Evolutionary conservation across 2,329 filamentous ascomycete genomes (phyloP), one percentile per base, ranked within the genome.

Genomic region (Thelonectria blattea): DNA sequence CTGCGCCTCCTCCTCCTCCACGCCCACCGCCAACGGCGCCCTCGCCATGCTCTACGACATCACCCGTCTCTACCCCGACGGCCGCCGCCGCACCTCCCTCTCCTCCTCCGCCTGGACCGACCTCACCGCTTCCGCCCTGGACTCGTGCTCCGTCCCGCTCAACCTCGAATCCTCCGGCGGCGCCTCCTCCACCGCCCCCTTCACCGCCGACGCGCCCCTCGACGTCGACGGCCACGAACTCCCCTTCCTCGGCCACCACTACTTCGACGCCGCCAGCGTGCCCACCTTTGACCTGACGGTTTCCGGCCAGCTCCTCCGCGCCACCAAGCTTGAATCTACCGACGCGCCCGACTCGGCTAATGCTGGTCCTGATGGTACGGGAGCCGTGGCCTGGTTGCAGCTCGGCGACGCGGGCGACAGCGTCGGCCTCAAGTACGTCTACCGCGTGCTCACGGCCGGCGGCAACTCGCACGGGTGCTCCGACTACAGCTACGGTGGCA

Each of bases 181-280:
- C 52, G 81, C 81, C 42, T 77, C 79, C n/a, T 72, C 76, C 50
- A 69, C 77, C 7, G 66, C 77, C n/a, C 81, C 83, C 2, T 84
- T 84, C 65, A 74, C 76, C 45, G 64, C 74, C 20, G 72, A 76
- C 27, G 74, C 75, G 2, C 70, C 76, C 20, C 73, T 78, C 3
- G 66, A 76, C 53, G 73, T 86, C 54, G 62, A 68, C 10, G 69
- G 81, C 34, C 72, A 53, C 63, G 71, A 50, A 24, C 60, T 83
- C 6, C 74, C 76, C 50, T 80, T 82, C 67, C 71, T 88, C 14
- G 90, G 89, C 30, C 81, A 86, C 68, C 90, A 92, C 80, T 90
- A 81, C 82, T 92, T 92, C 80, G 83, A 83, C 74, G 62, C 63
- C 48, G 64, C 70, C 46, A 75, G 81, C 63, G 74, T 78, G 0